These are phyloP conservation scores for Botrytis fragariae DNA, from an alignment of 2,329 filamentous ascomycete genomes.

Conservation along the genomic window DNA sequence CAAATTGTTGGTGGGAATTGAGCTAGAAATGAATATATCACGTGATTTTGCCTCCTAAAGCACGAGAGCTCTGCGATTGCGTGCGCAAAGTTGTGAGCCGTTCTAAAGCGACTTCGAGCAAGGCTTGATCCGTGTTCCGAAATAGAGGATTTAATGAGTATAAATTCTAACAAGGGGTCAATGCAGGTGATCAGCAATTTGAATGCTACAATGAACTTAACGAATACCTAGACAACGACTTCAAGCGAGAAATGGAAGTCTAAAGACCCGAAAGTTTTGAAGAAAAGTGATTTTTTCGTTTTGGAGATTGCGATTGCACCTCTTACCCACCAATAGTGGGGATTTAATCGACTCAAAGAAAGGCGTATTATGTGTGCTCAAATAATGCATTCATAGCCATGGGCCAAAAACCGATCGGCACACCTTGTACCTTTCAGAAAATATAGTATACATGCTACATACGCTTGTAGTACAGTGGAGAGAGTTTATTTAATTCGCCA, in stretches of 20 bases:
- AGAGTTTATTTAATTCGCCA: conserved; percentile 41
- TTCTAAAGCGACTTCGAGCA: neutral
- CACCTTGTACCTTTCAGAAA: conserved; percentile 12
- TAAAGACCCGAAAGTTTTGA: neutral
- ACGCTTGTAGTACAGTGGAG: conserved; percentile 47
- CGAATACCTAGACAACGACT: neutral
- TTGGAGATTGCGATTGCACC: neutral
- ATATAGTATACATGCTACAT: conserved; percentile 36
- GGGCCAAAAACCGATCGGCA: neutral
- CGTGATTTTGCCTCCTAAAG: neutral
- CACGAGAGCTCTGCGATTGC: neutral
- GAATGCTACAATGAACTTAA: neutral
- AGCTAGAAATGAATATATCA: neutral
- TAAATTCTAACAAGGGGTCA: neutral
- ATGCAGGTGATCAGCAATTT: neutral
- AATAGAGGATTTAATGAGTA: neutral
- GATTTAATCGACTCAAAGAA: neutral
- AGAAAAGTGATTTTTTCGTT: neutral
- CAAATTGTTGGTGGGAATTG: neutral
- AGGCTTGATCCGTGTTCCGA: neutral
- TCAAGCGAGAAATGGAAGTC: neutral
- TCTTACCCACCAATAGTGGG: neutral
- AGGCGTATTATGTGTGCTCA: neutral
- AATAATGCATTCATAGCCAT: conserved; percentile 5
- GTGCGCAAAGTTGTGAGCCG: neutral